Evolutionary conservation across 768 basidiomycete species (phyloP), one percentile per base, ranked within the genome.

Genomic region (Lactifluus hygrophoroides): DNA sequence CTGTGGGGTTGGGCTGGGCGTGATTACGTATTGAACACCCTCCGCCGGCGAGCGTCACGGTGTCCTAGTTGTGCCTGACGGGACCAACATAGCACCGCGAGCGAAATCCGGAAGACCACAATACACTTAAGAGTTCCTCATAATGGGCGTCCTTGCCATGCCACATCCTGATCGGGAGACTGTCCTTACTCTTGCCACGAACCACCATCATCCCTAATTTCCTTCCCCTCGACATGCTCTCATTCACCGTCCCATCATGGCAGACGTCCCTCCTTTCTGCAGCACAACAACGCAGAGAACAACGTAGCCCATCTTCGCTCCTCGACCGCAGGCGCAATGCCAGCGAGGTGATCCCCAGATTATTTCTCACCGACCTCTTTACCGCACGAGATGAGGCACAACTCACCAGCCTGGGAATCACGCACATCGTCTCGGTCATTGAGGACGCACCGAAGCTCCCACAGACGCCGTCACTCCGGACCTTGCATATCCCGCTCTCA

Each of bases 391-490:
- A 81, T 65, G 68, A 70, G 11, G 72, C 75, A 4, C 74, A 76
- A 55, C 73, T 88, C 21, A 54, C 63, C 11, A 69, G 69, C n/a
- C 76, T 88, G 3, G 84, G 85, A n/a, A 80, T 89, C 60, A 91
- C 88, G 1, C 89, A 90, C 70, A 73, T 90, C 57, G 69, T 90
- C 28, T 84, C 83, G 30, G 77, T 86, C 42, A 58, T 88, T 42
- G 85, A 88, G 57, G 62, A 70, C 37, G 70, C 71, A 21, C 78
- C 79, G 7, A 66, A 62, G n/a, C 65, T 71, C 47, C 59, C 59
- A 1, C 13, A 34, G 27, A 40, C 59, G 16, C 37, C 13, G 19
- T 46, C 35, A 13, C 77, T 87, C 54, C 69, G 70, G 21, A 71
- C 67, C 27, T 69, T 90, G 58, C 84, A 83, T 60, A 76, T 90